phyloP scores from a whole-genome alignment of 129 eudicot genomes.

The Saposhnikovia divaricata region DNA sequence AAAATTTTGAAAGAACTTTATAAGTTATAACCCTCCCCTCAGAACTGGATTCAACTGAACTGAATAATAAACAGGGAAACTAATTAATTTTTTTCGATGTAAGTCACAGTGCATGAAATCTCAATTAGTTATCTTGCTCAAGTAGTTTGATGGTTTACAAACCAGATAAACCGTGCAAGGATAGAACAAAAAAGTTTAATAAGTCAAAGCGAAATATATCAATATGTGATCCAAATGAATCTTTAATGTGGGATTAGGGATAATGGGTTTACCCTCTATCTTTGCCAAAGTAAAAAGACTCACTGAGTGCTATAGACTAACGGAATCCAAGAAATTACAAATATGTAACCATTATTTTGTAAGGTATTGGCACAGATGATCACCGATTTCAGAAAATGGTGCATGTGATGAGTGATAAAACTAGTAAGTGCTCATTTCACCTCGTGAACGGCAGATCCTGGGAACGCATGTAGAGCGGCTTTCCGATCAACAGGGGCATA shows the following conservation, averaged over 20 bases:
- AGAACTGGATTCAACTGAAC: background rate
- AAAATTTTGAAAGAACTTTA: no score
- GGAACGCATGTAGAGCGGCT: slow-evolving; percentile 86
- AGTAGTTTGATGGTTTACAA: background rate
- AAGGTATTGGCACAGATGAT: background rate
- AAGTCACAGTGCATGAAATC: background rate
- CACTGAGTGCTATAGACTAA: background rate
- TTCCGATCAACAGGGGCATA: slow-evolving; percentile 74
- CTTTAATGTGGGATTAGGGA: background rate
- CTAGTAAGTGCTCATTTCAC: slow-evolving; percentile 18
- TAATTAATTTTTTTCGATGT: background rate
- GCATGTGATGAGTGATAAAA: background rate
- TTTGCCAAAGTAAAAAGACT: background rate
- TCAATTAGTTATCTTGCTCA: background rate
- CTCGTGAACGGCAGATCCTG: slow-evolving; percentile 89
- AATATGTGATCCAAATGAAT: background rate
- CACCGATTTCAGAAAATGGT: background rate
- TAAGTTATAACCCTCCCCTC: background rate
- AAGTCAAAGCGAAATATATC: background rate
- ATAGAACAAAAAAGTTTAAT: background rate
- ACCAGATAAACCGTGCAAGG: background rate
- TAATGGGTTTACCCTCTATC: background rate
- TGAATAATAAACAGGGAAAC: background rate
- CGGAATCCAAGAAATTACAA: background rate
- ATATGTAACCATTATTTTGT: background rate